Conservation (phyloP, 179 eudicot species). For the Carnegiea gigantea region DNA sequence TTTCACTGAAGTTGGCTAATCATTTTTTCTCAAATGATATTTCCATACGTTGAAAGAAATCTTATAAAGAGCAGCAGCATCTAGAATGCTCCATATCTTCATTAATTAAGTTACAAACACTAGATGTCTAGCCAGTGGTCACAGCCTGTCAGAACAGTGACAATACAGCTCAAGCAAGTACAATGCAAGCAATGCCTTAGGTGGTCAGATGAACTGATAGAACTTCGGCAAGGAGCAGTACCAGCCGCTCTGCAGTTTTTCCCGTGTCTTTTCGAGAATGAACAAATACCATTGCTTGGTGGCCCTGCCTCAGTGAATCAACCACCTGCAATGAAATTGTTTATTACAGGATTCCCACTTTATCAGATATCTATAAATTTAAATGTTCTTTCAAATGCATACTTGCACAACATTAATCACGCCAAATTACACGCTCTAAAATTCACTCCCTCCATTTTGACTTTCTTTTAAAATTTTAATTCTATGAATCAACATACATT, state of each 20-base stretch:
- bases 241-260: slow-evolving; percentile 91
- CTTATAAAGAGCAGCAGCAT: neutral
- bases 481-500: no score
- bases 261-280: slow-evolving; percentile 98
- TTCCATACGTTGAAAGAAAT: neutral
- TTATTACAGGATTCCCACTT: neutral
- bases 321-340: slow-evolving; percentile 52
- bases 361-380: neutral
- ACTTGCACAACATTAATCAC: no score
- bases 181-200: neutral
- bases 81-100: neutral
- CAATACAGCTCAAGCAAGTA: neutral
- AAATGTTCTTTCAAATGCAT: no score
- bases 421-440: no score
- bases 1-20: neutral
- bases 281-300: slow-evolving; percentile 97
- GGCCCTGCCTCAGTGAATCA: slow-evolving; percentile 82
- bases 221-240: slow-evolving; percentile 29
- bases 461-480: no score
- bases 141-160: neutral
- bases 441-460: no score
- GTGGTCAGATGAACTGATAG: neutral
- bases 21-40: neutral
- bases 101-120: neutral
- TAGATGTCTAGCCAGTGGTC: neutral